These are phyloP conservation scores for Aspergillus conjunctus DNA, from an alignment of 495 filamentous ascomycete genomes.

Conservation along the genomic window DNA sequence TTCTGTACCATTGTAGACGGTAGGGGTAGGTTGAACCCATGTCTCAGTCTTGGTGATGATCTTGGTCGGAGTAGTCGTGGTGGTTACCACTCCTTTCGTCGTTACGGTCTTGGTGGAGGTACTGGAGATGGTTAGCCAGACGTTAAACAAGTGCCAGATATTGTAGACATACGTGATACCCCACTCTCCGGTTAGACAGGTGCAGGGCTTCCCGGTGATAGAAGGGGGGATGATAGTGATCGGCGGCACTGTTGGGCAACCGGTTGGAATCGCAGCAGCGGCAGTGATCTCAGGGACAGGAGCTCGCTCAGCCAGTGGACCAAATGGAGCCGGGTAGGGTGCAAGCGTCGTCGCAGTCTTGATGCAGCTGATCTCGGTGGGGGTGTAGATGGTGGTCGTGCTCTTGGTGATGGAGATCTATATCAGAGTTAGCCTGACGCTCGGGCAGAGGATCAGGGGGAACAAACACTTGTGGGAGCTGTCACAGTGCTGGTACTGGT, in stretches of 20 bases:
- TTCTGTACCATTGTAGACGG: background rate
- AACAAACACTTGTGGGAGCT: slow-evolving; percentile 5
- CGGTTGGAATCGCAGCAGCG: background rate
- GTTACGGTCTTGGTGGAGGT: background rate
- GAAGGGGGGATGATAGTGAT: slow-evolving; percentile 5
- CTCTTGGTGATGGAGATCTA: background rate
- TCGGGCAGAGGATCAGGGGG: background rate
- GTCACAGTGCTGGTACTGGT: slow-evolving; percentile 11
- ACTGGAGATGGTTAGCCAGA: background rate
- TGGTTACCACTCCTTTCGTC: background rate
- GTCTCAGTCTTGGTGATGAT: slow-evolving; percentile 8
- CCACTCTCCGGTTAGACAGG: slow-evolving; percentile 1
- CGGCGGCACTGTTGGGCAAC: background rate
- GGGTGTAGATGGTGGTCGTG: slow-evolving; percentile 9
- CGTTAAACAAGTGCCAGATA: background rate
- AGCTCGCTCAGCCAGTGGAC: background rate
- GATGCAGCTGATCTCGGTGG: slow-evolving; percentile 14
- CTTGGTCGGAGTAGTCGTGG: slow-evolving; percentile 5
- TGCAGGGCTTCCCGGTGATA: slow-evolving; percentile 1
- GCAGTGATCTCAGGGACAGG: background rate
- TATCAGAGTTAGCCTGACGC: background rate
- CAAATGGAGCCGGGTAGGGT: background rate
- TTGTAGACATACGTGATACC: slow-evolving; percentile 2
- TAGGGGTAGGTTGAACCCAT: slow-evolving; percentile 13
- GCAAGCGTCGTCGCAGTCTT: slow-evolving; percentile 10